A percentile compares a stretch with the other conserved stretches of the same genome.
These are phyloP conservation scores for Exophiala sp. DNA, from an alignment of 2,329 filamentous ascomycete genomes.

Conservation along the genomic window DNA sequence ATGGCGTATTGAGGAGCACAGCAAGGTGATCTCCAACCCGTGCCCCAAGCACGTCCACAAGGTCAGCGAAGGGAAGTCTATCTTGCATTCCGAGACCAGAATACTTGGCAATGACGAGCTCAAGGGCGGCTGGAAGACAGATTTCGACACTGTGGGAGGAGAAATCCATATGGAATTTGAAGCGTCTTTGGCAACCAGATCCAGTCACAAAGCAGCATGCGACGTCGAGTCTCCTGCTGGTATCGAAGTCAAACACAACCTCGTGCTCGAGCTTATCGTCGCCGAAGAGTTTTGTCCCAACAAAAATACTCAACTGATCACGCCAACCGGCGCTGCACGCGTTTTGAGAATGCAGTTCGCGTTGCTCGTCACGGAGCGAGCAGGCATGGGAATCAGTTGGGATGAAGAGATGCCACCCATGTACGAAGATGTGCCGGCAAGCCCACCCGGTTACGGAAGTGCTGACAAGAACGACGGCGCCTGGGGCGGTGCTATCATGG, in stretches of 20 bases:
- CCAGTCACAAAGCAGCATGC: slow-evolving; percentile 62
- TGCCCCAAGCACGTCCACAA: slow-evolving; percentile 70
- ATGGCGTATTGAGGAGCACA: slow-evolving; percentile 87
- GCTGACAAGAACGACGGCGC: slow-evolving; percentile 35
- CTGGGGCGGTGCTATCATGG: slow-evolving; percentile 37
- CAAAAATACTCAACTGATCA: slow-evolving; percentile 66
- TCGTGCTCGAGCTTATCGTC: slow-evolving; percentile 90
- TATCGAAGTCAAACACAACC: slow-evolving; percentile 72
- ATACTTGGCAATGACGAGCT: slow-evolving; percentile 75
- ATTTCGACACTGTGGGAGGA: slow-evolving; percentile 60
- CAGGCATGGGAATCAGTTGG: slow-evolving; percentile 88
- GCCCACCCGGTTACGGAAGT: slow-evolving; percentile 64
- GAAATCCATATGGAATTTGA: slow-evolving; percentile 78
- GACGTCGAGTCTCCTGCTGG: slow-evolving; percentile 70
- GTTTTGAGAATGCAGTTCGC: slow-evolving; percentile 90
- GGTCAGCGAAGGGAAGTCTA: slow-evolving; percentile 61
- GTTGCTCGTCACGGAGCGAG: slow-evolving; percentile 72
- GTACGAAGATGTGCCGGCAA: slow-evolving; percentile 86
- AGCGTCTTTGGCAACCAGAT: slow-evolving; percentile 50
- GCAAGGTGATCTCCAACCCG: slow-evolving; percentile 70
- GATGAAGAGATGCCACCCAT: slow-evolving; percentile 91
- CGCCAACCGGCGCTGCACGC: slow-evolving; percentile 81
- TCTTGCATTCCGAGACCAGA: slow-evolving; percentile 67
- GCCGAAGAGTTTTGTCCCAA: slow-evolving; percentile 74
- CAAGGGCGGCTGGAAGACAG: slow-evolving; percentile 84